phyloP scores from a whole-genome alignment of 2,329 filamentous ascomycete species.

The Neurospora sp. region DNA sequence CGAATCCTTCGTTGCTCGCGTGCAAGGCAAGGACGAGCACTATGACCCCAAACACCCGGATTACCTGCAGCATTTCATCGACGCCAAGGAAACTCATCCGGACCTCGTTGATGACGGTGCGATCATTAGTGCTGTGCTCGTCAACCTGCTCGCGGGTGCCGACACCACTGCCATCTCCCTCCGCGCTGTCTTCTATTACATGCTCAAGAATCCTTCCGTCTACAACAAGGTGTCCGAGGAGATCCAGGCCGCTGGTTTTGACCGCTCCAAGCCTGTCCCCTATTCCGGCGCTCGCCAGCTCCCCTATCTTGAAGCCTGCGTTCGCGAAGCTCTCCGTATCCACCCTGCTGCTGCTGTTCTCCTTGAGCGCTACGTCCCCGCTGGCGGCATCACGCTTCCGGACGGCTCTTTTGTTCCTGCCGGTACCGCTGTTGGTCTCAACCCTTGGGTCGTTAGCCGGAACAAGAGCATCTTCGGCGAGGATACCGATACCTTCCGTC shows the following conservation, averaged over 20 bases:
- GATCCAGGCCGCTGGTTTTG: constrained; percentile 34
- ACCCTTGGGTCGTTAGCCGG: constrained; percentile 25
- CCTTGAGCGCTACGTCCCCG: constrained; percentile 18
- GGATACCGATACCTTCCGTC: constrained; percentile 33
- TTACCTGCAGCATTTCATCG: constrained; percentile 47
- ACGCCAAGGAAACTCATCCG: constrained; percentile 43
- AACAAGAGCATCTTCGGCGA: constrained; percentile 31
- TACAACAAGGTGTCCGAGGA: constrained; percentile 42
- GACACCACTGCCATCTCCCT: constrained; percentile 59
- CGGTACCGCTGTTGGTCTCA: constrained; percentile 23
- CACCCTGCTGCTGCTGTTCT: constrained; percentile 26
- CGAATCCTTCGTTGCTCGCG: constrained; percentile 17
- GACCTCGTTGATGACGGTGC: constrained; percentile 39
- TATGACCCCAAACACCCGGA: constrained; percentile 27
- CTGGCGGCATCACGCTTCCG: constrained; percentile 12
- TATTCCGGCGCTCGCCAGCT: constrained; percentile 18
- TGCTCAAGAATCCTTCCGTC: constrained; percentile 43
- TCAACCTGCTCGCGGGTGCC: constrained; percentile 33
- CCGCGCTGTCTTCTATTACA: constrained; percentile 50
- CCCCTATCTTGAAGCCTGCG: constrained; percentile 28
- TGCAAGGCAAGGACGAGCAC: constrained; percentile 12
- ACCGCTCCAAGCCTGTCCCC: constrained; percentile 13
- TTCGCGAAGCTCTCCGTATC: constrained; percentile 30
- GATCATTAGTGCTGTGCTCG: constrained; percentile 14
- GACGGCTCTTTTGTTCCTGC: constrained; percentile 12